Evolutionary conservation across 2,329 filamentous ascomycete genomes (phyloP).

Genomic region (Ascochyta rabiei): DNA sequence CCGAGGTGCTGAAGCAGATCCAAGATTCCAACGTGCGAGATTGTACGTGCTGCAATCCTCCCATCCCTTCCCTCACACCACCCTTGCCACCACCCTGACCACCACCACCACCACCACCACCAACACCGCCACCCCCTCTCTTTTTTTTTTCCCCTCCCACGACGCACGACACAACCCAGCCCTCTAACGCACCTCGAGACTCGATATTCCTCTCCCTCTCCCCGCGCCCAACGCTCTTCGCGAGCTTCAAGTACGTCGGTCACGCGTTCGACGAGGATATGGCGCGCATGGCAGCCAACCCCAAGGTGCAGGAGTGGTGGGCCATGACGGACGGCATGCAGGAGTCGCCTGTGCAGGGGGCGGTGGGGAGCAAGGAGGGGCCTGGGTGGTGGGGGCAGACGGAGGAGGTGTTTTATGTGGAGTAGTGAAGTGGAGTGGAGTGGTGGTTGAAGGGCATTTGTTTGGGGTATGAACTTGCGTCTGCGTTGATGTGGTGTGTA

Average conservation of each 20-base stretch:
- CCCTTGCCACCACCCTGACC: not conserved
- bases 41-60: slow-evolving; percentile 55
- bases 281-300: slow-evolving; percentile 74
- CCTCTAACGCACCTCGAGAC: slow-evolving; percentile 50
- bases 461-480: no score
- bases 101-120: not conserved
- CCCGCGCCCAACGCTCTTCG: slow-evolving; percentile 68
- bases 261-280: slow-evolving; percentile 75
- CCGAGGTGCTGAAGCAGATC: slow-evolving; percentile 77
- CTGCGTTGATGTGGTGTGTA: no score
- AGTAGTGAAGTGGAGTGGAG: slow-evolving; percentile 11
- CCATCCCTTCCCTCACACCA: not conserved
- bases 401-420: slow-evolving; percentile 71
- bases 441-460: not conserved
- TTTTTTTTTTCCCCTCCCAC: no score
- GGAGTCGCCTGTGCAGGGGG: slow-evolving; percentile 61
- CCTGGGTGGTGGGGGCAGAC: slow-evolving; percentile 70
- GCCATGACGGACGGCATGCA: slow-evolving; percentile 79
- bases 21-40: slow-evolving; percentile 76
- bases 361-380: slow-evolving; percentile 32
- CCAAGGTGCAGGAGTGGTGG: slow-evolving; percentile 80
- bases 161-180: no score
- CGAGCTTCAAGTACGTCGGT: slow-evolving; percentile 79
- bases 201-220: slow-evolving; percentile 72
- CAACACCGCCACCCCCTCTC: no score